Conservation (phyloP, 768 basidiomycete species). For the Dentipellis fragilis region DNA sequence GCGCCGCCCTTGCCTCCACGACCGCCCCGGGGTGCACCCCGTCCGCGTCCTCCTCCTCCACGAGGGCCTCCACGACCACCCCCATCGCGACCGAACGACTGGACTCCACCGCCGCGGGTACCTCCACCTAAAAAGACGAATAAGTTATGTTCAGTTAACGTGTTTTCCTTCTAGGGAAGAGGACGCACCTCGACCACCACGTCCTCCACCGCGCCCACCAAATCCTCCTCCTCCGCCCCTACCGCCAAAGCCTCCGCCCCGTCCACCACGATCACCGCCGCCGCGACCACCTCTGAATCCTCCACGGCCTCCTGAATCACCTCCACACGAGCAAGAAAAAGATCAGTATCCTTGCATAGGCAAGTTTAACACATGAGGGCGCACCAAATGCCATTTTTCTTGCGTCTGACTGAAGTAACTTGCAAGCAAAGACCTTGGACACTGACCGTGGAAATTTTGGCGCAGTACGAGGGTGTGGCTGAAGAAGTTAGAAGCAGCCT, state of each 20-base stretch:
- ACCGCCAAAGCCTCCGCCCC: constrained; percentile 8
- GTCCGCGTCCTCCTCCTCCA: constrained; percentile 23
- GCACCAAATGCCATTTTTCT: constrained; percentile 23
- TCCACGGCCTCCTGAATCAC: constrained; percentile 67
- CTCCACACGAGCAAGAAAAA: constrained; percentile 18
- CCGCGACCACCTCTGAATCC: constrained; percentile 45
- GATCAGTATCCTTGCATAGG: not conserved
- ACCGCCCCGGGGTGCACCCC: constrained; percentile 28
- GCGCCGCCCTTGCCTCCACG: constrained; percentile 63
- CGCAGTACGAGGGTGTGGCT: not conserved
- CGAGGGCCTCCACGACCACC: constrained; percentile 28
- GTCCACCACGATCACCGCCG: constrained; percentile 9
- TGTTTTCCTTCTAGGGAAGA: not conserved
- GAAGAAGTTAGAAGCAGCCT: not conserved
- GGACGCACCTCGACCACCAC: constrained; percentile 15
- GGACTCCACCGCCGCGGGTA: constrained; percentile 16
- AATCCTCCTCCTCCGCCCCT: constrained; percentile 20
- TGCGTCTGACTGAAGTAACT: constrained; percentile 4
- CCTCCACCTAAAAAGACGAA: not conserved
- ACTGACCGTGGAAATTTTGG: not conserved
- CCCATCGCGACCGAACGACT: constrained; percentile 19
- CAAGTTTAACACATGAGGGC: not conserved
- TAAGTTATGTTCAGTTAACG: not conserved
- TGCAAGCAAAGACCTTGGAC: not conserved
- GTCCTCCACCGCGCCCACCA: constrained; percentile 15